Base-by-base conservation (phyloP, 1,139 yeast species). In the Nakaseomyces sp. region DNA sequence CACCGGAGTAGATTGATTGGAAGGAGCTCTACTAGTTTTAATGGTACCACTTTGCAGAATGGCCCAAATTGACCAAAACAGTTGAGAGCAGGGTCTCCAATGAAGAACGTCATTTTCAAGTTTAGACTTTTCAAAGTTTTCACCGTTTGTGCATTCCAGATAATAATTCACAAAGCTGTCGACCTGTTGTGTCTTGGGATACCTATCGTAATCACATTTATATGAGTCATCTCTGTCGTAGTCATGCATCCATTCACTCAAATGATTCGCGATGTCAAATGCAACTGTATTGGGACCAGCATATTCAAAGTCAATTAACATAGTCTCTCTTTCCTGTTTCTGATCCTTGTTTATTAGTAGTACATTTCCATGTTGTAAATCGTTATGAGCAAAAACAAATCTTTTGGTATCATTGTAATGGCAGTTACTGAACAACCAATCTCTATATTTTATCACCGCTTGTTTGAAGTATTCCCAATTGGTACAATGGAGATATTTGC, bases 221-320 rank as follows among this genome's bases (percentile, higher is more conserved):
- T 70, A 70, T 1, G 81, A 76, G 53, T 83, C 79, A 1, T 50
- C 24, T 32, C 53, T 51, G 58, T 84, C 86, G 60, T 88, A 91
- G 65, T 91, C 87, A 35, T 87, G 76, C 96, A 89, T 91, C 96
- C 97, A 89, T 64, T 89, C 97, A 50, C 84, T 76, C 46, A 77
- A 71, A 64, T 89, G 96, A 64, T 91, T 89, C 15, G 88, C 87
- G 45, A 91, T 76, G 61, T 91, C 98, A 60, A 71, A 85, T 0
- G 93, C 95, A 1, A 95, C 85, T 44, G 81, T 71, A 59, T 89
- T 89, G 13, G 94, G 80, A 1, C 96, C 96, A 0, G 95, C 81
- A 63, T 89, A 91, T 66, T 91, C 98, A 62, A 89, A 91, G 63
- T 91, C 98, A 58, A 91, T 91, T 17, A 91, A 96, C 24, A 85